Evolutionary conservation across 352 stramenopile species (phyloP).

Genomic region (Lagenidium sp.): DNA sequence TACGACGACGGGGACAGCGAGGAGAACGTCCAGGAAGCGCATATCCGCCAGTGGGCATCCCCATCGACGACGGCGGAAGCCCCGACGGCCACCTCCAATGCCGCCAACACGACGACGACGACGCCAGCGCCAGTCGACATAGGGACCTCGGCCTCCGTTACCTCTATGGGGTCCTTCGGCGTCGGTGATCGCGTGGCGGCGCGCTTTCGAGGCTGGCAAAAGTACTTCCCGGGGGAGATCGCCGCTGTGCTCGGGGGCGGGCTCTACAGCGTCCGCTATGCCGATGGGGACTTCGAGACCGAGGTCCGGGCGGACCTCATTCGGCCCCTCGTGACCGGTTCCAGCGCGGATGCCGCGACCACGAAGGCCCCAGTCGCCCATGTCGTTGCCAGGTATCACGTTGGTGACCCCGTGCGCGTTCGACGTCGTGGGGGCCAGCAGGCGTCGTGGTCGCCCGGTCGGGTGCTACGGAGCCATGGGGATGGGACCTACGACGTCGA

Average conservation of each 20-base stretch:
- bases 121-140: not conserved
- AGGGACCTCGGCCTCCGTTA: too few species aligned
- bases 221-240: slow-evolving; percentile 11
- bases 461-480: not conserved
- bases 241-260: slow-evolving; percentile 1
- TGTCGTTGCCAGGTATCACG: not conserved
- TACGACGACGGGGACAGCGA: slow-evolving; percentile 25
- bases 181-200: slow-evolving; percentile 6
- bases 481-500: slow-evolving; percentile 12
- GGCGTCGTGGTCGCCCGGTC: not conserved
- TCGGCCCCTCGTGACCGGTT: not conserved
- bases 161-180: not conserved
- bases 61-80: not conserved
- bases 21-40: slow-evolving; percentile 10
- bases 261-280: slow-evolving; percentile 9
- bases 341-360: not conserved
- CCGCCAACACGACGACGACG: not conserved
- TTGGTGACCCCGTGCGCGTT: not conserved
- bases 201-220: slow-evolving; percentile 3
- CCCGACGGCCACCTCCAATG: not conserved
- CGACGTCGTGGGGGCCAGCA: not conserved
- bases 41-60: slow-evolving; percentile 9
- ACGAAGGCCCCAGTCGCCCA: not conserved
- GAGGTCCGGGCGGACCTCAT: slow-evolving; percentile 3
- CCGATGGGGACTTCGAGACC: slow-evolving; percentile 12